These are phyloP conservation scores for Sindora glabra DNA, from an alignment of 306 rosid genomes.

Conservation along the genomic window DNA sequence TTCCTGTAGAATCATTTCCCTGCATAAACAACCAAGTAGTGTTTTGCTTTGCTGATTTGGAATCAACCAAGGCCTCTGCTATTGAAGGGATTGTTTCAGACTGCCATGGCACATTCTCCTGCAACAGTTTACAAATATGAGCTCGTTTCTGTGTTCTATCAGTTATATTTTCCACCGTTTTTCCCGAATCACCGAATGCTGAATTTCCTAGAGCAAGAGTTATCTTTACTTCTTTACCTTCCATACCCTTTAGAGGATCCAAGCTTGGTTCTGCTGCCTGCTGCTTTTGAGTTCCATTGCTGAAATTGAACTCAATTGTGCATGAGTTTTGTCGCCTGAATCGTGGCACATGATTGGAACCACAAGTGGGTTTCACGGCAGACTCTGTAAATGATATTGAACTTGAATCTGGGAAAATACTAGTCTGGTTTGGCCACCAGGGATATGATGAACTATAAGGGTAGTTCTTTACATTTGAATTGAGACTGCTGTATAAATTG, in stretches of 20 bases:
- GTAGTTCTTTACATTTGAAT: too few relatives aligned
- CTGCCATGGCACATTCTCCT: slow-evolving; percentile 96
- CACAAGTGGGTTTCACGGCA: slow-evolving; percentile 17
- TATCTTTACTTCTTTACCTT: slow-evolving; percentile 60
- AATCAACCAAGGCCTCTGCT: slow-evolving; percentile 55
- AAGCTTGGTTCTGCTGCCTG: slow-evolving; percentile 37
- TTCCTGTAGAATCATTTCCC: slow-evolving; percentile 70
- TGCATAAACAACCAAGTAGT: slow-evolving; percentile 60
- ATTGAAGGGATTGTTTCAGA: slow-evolving; percentile 62
- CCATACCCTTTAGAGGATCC: slow-evolving; percentile 44
- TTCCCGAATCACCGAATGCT: slow-evolving; percentile 38
- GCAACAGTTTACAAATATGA: slow-evolving; percentile 56
- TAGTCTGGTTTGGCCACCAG: slow-evolving; percentile 50
- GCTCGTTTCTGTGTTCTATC: slow-evolving; percentile 40
- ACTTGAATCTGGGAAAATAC: slow-evolving; percentile 42
- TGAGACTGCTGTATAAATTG: slow-evolving; percentile 16
- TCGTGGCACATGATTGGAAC: slow-evolving; percentile 42
- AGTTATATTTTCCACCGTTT: slow-evolving; percentile 31
- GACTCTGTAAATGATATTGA: slow-evolving; percentile 57
- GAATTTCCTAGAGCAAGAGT: slow-evolving; percentile 83
- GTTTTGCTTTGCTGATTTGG: slow-evolving; percentile 37
- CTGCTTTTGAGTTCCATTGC: slow-evolving; percentile 29
- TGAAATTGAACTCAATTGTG: slow-evolving; percentile 77
- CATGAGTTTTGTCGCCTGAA: slow-evolving; percentile 72
- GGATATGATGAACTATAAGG: slow-evolving; percentile 50